Evolutionary conservation across 176 grass and related monocot species (phyloP).

Genomic region (Metroxylon sagu): DNA sequence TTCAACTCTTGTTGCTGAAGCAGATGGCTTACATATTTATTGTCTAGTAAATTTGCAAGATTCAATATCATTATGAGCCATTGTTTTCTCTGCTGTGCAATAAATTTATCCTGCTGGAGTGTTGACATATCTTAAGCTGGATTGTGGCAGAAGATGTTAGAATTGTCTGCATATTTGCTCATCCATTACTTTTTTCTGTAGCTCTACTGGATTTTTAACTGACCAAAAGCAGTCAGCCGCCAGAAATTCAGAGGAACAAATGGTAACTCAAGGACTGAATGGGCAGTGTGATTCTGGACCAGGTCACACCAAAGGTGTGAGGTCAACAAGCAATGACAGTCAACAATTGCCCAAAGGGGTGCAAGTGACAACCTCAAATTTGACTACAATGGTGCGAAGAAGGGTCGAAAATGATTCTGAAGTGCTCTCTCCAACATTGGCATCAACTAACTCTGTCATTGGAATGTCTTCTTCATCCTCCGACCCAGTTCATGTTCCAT

Average conservation of each 20-base stretch:
- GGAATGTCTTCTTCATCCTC: slow-evolving; percentile 56
- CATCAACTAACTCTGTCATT: slow-evolving; percentile 30
- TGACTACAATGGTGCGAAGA: slow-evolving; percentile 25
- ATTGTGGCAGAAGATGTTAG: not conserved
- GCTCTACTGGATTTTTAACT: slow-evolving; percentile 39
- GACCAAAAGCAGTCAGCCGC: slow-evolving; percentile 14
- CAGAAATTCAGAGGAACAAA: slow-evolving; percentile 26
- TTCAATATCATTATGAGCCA: not conserved
- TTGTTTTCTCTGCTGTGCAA: not conserved
- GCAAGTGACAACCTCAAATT: slow-evolving; percentile 8
- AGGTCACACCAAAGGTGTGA: slow-evolving; percentile 25
- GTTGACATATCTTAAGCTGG: not conserved
- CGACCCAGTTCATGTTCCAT: slow-evolving; percentile 66
- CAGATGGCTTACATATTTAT: not conserved
- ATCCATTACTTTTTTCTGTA: slow-evolving; percentile 36
- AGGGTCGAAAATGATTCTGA: not conserved
- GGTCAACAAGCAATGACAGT: slow-evolving; percentile 21
- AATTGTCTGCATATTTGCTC: slow-evolving; percentile 4
- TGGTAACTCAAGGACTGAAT: slow-evolving; percentile 24
- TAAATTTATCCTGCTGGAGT: not conserved
- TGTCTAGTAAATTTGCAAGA: not conserved
- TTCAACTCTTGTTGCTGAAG: too few relatives aligned
- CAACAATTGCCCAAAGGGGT: slow-evolving; percentile 12
- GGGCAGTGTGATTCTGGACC: slow-evolving; percentile 3
- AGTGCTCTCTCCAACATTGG: slow-evolving; percentile 12